phyloP scores from a whole-genome alignment of 176 grass and related monocot species.

The Pharus latifolius region DNA sequence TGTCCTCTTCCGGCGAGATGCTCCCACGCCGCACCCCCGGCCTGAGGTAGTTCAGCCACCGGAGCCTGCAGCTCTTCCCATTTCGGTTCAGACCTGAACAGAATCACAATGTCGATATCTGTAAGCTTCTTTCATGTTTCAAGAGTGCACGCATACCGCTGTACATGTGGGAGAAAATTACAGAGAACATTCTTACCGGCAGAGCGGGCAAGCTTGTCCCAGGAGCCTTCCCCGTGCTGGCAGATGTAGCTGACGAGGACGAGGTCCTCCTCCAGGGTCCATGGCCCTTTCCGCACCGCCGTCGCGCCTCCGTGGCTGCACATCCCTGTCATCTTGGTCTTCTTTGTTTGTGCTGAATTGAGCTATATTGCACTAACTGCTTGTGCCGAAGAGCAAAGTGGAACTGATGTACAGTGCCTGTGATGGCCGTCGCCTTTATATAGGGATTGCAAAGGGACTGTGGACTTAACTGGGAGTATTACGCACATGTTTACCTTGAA shows the following conservation, averaged over 20 bases:
- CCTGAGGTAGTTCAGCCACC: slow-evolving; percentile 62
- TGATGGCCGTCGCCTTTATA: too few species aligned
- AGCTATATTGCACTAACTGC: background rate
- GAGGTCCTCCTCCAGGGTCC: slow-evolving; percentile 61
- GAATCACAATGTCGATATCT: background rate
- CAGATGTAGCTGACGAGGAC: slow-evolving; percentile 44
- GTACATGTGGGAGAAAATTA: background rate
- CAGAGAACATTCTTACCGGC: slow-evolving; percentile 23
- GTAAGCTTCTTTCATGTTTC: background rate
- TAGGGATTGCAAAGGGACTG: too few species aligned
- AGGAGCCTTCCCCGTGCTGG: slow-evolving; percentile 40
- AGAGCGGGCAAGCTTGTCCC: slow-evolving; percentile 46
- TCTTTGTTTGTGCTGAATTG: background rate
- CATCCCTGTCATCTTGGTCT: background rate
- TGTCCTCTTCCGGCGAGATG: slow-evolving; percentile 45
- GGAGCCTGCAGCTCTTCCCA: slow-evolving; percentile 65
- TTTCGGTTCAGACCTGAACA: slow-evolving; percentile 38
- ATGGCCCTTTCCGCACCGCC: slow-evolving; percentile 47
- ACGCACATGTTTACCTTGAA: slow-evolving; percentile 5
- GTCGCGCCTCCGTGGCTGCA: slow-evolving; percentile 15
- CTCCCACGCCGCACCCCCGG: slow-evolving; percentile 42
- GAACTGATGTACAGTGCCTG: too few species aligned
- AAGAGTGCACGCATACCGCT: background rate
- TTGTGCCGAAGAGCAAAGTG: background rate
- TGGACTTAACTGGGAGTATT: background rate